phyloP scores from a whole-genome alignment of 2,329 filamentous ascomycete genomes.

The Alternaria sp. region DNA sequence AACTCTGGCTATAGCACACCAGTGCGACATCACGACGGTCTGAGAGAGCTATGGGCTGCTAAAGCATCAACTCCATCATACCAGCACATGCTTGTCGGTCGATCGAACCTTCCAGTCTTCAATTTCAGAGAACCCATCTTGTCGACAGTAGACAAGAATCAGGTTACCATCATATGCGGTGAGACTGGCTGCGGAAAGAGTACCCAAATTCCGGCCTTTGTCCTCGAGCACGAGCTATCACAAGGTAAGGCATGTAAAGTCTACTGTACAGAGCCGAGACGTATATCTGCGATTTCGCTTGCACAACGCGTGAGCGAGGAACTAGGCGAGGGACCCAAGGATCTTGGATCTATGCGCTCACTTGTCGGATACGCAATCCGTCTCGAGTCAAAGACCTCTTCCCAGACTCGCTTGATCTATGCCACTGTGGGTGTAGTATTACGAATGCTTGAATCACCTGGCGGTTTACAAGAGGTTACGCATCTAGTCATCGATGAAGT shows the following conservation, averaged over 20 bases:
- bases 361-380: slow-evolving; percentile 95
- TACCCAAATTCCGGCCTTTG: slow-evolving; percentile 93
- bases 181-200: slow-evolving; percentile 98
- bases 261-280: slow-evolving; percentile 92
- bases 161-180: slow-evolving; percentile 92
- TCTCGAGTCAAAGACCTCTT: slow-evolving; percentile 84
- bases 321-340: slow-evolving; percentile 81
- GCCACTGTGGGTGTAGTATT: slow-evolving; percentile 93
- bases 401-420: slow-evolving; percentile 85
- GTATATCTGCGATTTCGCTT: slow-evolving; percentile 95
- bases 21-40: slow-evolving; percentile 48
- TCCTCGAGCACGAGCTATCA: slow-evolving; percentile 86
- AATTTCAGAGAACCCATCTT: slow-evolving; percentile 81
- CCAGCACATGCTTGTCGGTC: slow-evolving; percentile 78
- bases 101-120: slow-evolving; percentile 90
- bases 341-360: slow-evolving; percentile 82
- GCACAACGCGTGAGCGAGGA: slow-evolving; percentile 94
- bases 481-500: slow-evolving; percentile 98
- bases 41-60: slow-evolving; percentile 61
- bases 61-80: slow-evolving; percentile 66
- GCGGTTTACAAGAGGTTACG: slow-evolving; percentile 86
- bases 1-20: slow-evolving; percentile 46
- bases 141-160: slow-evolving; percentile 76
- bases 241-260: slow-evolving; percentile 86
- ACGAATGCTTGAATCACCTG: slow-evolving; percentile 91